Conservation (phyloP, 331 rosid genomes). For the Ulmus americana region DNA sequence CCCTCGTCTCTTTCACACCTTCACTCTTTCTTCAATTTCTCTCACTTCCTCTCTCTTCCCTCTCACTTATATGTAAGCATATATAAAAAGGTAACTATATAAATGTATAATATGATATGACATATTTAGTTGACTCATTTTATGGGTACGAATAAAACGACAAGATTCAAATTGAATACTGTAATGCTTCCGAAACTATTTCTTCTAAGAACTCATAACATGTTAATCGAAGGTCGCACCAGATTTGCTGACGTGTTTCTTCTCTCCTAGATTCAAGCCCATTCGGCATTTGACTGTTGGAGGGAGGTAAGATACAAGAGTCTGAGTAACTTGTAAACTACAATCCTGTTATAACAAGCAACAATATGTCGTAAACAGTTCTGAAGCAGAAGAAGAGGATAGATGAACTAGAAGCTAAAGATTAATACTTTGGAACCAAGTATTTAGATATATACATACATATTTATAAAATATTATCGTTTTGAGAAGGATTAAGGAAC, state of each 20-base stretch:
- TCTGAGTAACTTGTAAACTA: slow-evolving; percentile 36
- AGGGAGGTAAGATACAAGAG: slow-evolving; percentile 64
- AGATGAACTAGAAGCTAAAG: too few species aligned
- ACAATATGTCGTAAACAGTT: slow-evolving; percentile 16
- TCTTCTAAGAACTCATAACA: neutral
- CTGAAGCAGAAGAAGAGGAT: neutral
- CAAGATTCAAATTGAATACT: neutral
- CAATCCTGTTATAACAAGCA: slow-evolving; percentile 51
- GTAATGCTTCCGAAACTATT: neutral
- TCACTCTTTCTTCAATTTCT: too few species aligned
- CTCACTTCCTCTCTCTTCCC: neutral
- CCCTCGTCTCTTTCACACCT: too few species aligned
- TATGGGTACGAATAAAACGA: neutral
- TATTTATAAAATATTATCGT: neutral
- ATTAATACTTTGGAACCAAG: neutral
- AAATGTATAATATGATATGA: neutral
- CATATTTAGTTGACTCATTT: neutral
- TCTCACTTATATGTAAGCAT: neutral
- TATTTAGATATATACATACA: neutral
- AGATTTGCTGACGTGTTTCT: slow-evolving; percentile 29
- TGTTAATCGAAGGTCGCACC: slow-evolving; percentile 39
- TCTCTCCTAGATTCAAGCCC: slow-evolving; percentile 47
- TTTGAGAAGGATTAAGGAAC: neutral
- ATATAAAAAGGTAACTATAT: neutral
- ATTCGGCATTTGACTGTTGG: slow-evolving; percentile 52